A percentile compares a stretch with the other conserved stretches of the same genome.
These are phyloP conservation scores for Oehlia diaphana DNA, from an alignment of 192 early-diverging fungal genomes.

Conservation along the genomic window DNA sequence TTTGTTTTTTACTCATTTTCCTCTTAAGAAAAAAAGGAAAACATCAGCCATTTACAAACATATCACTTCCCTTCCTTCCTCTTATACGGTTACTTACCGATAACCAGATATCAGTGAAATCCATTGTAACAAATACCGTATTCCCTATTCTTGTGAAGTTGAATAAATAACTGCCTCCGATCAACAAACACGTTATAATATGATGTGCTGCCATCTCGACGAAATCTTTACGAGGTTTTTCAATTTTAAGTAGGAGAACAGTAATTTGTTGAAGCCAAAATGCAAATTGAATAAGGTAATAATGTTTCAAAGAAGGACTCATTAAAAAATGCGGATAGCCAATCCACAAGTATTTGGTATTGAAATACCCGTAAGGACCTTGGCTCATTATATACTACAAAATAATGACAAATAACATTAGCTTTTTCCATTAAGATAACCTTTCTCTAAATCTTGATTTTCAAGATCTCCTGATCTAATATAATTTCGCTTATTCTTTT, in stretches of 20 bases:
- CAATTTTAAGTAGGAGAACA: conserved; percentile 58
- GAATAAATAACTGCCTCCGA: conserved; percentile 54
- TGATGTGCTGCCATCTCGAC: conserved; percentile 59
- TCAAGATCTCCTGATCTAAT: too few relatives aligned
- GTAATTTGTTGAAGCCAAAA: conserved; percentile 61
- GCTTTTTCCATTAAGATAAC: background rate
- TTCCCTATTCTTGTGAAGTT: conserved; percentile 66
- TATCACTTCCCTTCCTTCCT: background rate
- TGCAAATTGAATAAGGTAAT: conserved; percentile 58
- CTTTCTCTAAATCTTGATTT: background rate
- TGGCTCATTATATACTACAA: conserved; percentile 58
- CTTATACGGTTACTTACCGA: conserved; percentile 44
- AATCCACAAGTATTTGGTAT: conserved; percentile 51
- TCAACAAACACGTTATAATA: conserved; percentile 58
- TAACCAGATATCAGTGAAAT: conserved; percentile 62
- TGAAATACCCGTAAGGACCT: conserved; percentile 60
- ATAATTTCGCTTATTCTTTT: too few relatives aligned
- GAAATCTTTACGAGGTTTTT: conserved; percentile 60
- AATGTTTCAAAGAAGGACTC: conserved; percentile 51
- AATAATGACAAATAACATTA: background rate
- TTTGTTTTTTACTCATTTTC: too few relatives aligned
- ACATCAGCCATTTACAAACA: too few relatives aligned
- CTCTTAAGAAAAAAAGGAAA: too few relatives aligned
- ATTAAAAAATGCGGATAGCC: conserved; percentile 54
- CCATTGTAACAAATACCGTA: conserved; percentile 64